Base-by-base conservation (phyloP, 352 stramenopile genomes). In the Phytophthora citricola region DNA sequence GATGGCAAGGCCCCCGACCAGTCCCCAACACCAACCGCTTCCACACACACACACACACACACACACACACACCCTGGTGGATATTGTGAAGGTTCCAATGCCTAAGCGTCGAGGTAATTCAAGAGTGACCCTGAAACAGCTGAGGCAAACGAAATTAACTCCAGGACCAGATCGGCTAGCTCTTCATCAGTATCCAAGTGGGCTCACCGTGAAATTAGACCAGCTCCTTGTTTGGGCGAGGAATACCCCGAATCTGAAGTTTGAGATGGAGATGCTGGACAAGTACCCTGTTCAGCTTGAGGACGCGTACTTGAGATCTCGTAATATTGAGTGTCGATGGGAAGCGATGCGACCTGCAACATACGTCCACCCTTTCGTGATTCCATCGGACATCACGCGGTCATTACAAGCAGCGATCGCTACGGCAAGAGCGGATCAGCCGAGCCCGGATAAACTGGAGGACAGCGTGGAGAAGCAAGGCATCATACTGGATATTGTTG, bases 341-440 rank as follows among this genome's bases (percentile, higher is more conserved):
- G 44, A 58, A 47, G 1, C 12, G 2, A 10, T 57, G 5, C 17
- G 32, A 26, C 44, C 36, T 0, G 5, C n/a, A 0, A 38, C 51
- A 5, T 68, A 66, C 5, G 48, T 26, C 27, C 44, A 57, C 17
- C n/a, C 29, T 0, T 68, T 68, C 17, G 51, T 55, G 3, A 63
- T 68, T 32, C 44, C 51, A 8, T 0, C 5, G 3, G 51, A 63
- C 9, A 38, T 58, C 9, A 32, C 38, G 2, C 14, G 10, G 2
- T 68, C 60, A 9, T 41, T 62, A 10, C 34, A 47, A 10, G 36
- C 43, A 31, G 60, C 45, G 8, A 20, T 59, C 10, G 41, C 14
- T 11, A 48, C 8, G 27, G 5, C 59, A n/a, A 47, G 26, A 24
- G 55, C 2, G 0, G 17, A 24, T 10, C 48, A 40, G 17, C 11